Conservation (phyloP, 2,329 filamentous ascomycete genomes). For the Penicillium sp. region DNA sequence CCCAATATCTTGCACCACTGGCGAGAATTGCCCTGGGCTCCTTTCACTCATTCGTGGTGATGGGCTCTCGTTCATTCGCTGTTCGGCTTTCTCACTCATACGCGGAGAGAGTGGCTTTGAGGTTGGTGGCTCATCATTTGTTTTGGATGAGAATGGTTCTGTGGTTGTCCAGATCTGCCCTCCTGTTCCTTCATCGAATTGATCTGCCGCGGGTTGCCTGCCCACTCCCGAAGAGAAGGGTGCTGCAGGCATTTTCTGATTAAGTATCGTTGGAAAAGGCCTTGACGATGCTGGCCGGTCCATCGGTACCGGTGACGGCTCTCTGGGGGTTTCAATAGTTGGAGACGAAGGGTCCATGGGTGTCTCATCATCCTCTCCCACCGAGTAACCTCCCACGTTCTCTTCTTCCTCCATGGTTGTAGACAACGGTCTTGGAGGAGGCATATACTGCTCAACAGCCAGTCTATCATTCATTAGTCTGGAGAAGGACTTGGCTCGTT, state of each 20-base stretch:
- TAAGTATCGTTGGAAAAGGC: not conserved
- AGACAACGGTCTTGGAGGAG: not conserved
- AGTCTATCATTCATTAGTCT: not conserved
- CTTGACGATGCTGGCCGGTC: not conserved
- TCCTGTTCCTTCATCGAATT: not conserved
- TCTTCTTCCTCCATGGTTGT: not conserved
- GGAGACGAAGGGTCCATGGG: not conserved
- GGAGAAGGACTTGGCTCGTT: not conserved
- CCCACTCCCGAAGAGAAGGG: not conserved
- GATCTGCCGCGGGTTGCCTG: not conserved
- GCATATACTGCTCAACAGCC: not conserved
- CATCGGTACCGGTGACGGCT: not conserved
- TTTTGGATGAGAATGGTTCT: not conserved
- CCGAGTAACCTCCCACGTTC: not conserved
- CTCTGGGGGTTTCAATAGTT: not conserved
- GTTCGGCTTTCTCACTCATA: not conserved
- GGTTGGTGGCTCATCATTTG: not conserved
- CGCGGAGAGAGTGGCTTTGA: not conserved
- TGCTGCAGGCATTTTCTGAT: not conserved
- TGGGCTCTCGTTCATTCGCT: not conserved
- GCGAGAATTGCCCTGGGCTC: not conserved
- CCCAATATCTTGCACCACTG: not conserved
- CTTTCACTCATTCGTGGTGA: too few species aligned
- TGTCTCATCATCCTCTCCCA: not conserved
- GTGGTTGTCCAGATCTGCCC: not conserved